Evolutionary conservation across 257 asterid genomes (phyloP).

Genomic region (Lithospermum erythrorhizon): DNA sequence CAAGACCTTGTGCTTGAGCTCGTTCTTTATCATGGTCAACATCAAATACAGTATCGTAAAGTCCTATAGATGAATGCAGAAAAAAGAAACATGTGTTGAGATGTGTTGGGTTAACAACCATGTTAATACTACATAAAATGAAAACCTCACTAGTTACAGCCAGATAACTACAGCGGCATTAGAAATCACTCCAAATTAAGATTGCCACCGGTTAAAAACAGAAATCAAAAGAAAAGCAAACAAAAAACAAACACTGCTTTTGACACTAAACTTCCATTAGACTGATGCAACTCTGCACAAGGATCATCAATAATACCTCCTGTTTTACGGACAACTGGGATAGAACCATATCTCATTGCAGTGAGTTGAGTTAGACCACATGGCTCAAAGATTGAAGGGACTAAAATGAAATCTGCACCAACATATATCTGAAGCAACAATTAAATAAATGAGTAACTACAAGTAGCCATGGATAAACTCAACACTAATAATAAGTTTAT

Average conservation of each 20-base stretch:
- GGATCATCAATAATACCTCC: slow-evolving; percentile 45
- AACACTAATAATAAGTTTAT: background rate
- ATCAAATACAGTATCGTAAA: slow-evolving; percentile 88
- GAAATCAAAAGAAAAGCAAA: too few species aligned
- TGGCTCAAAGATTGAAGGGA: slow-evolving; percentile 97
- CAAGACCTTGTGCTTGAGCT: slow-evolving; percentile 66
- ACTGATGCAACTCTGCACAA: too few species aligned
- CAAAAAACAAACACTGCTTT: too few species aligned
- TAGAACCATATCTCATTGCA: slow-evolving; percentile 95
- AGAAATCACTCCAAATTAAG: too few species aligned
- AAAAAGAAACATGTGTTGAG: background rate
- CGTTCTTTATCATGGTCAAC: slow-evolving; percentile 84
- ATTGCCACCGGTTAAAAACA: too few species aligned
- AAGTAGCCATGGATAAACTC: slow-evolving; percentile 8
- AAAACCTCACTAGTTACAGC: too few species aligned
- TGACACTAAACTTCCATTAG: too few species aligned
- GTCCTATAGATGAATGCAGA: slow-evolving; percentile 41
- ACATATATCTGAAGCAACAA: slow-evolving; percentile 70
- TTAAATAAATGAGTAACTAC: slow-evolving; percentile 8
- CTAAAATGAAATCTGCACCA: slow-evolving; percentile 90
- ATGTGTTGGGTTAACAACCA: background rate
- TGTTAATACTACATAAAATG: too few species aligned
- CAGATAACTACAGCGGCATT: too few species aligned
- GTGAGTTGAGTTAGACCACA: slow-evolving; percentile 99
- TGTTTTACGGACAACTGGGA: slow-evolving; percentile 95